Evolutionary conservation across 176 grass and related monocot species (phyloP).

Genomic region (Aechmea fasciata): DNA sequence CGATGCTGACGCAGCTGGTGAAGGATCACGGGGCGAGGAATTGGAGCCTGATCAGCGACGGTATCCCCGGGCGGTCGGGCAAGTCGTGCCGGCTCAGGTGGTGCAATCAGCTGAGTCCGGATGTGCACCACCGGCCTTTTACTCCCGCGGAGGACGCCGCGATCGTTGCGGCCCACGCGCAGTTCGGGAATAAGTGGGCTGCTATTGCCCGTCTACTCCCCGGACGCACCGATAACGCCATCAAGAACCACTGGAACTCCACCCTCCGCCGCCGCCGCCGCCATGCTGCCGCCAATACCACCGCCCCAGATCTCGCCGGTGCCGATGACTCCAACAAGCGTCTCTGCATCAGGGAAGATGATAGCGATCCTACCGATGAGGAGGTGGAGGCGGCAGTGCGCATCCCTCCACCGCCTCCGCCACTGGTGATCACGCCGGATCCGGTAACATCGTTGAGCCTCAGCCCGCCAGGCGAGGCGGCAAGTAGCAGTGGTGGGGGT

Average conservation of each 20-base stretch:
- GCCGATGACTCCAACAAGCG: background rate
- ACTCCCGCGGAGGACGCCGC: conserved; percentile 19
- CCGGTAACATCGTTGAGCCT: conserved; percentile 8
- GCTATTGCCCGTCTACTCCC: conserved; percentile 55
- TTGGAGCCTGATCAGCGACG: conserved; percentile 34
- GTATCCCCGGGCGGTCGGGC: conserved; percentile 25
- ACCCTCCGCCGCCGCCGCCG: conserved; percentile 30
- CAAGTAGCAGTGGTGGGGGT: background rate
- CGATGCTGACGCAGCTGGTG: conserved; percentile 29
- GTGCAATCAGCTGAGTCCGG: conserved; percentile 44
- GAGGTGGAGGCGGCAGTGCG: too few species aligned
- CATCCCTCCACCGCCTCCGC: background rate
- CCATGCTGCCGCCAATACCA: background rate
- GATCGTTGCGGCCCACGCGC: conserved; percentile 26
- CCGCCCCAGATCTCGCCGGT: background rate
- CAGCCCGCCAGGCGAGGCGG: background rate
- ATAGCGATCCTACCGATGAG: too few species aligned
- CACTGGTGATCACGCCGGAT: background rate
- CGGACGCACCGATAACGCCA: conserved; percentile 58
- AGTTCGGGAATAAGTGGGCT: conserved; percentile 60
- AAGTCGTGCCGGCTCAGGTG: conserved; percentile 48
- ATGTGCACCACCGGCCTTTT: conserved; percentile 30
- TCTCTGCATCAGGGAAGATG: too few species aligned
- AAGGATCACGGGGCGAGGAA: conserved; percentile 27
- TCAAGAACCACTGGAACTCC: conserved; percentile 78